Evolutionary conservation across 2,329 filamentous ascomycete genomes (phyloP).

Genomic region (Fusarium torulosum): DNA sequence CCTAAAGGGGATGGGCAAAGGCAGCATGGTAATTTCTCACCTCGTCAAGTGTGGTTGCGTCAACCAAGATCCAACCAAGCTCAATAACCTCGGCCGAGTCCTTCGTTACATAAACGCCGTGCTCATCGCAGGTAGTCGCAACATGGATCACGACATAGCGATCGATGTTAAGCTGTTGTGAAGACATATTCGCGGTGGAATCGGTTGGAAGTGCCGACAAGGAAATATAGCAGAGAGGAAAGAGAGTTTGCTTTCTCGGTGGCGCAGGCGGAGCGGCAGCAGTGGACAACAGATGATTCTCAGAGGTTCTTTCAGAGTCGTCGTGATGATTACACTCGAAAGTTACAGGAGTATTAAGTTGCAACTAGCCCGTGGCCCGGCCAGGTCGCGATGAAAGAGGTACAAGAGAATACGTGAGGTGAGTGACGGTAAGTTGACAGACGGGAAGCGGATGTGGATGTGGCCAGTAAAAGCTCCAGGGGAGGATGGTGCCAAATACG

Average conservation of each 20-base stretch:
- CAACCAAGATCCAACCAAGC: conserved; percentile 96
- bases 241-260: conserved; percentile 38
- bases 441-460: conserved; percentile 41
- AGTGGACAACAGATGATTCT: conserved; percentile 29
- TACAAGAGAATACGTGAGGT: conserved; percentile 40
- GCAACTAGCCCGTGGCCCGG: conserved; percentile 56
- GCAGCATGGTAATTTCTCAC: conserved; percentile 64
- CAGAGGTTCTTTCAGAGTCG: conserved; percentile 24
- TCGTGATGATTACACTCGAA: conserved; percentile 42
- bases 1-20: conserved; percentile 6
- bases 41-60: conserved; percentile 92
- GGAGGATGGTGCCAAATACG: conserved; percentile 39
- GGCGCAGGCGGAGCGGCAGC: conserved; percentile 32
- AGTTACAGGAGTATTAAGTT: conserved; percentile 40
- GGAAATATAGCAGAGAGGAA: conserved; percentile 33
- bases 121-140: conserved; percentile 98
- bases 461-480: conserved; percentile 45
- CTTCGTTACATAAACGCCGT: conserved; percentile 99
- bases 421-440: conserved; percentile 41
- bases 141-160: conserved; percentile 99
- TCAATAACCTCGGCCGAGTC: conserved; percentile 99
- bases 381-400: conserved; percentile 51
- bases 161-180: conserved; percentile 78
- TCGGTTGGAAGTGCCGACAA: conserved; percentile 44
- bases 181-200: conserved; percentile 54